Percentiles rank a stretch among this genome's conserved stretches.
Evolutionary conservation across 768 basidiomycete species (phyloP).

Genomic region (Rhizopogon rudus): DNA sequence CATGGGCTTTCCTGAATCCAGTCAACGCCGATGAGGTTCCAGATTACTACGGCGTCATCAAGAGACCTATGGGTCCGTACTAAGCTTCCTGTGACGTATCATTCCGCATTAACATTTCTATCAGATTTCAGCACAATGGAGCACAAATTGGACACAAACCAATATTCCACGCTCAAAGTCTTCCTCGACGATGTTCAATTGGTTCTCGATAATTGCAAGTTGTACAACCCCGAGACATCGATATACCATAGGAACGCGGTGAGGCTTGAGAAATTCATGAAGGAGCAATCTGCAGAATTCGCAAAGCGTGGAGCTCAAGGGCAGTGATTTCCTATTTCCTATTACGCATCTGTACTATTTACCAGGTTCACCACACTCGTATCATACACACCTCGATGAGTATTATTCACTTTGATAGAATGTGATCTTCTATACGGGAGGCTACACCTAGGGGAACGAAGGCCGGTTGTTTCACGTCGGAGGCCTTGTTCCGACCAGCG

Average conservation of each 20-base stretch:
- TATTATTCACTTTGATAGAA: too few relatives aligned
- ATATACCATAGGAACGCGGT: constrained; percentile 83
- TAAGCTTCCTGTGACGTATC: not conserved
- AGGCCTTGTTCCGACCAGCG: too few relatives aligned
- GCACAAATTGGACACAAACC: constrained; percentile 83
- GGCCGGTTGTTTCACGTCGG: too few relatives aligned
- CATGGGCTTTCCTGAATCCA: constrained; percentile 86
- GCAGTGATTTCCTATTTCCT: constrained; percentile 3
- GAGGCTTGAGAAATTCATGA: constrained; percentile 76
- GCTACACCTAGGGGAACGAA: too few relatives aligned
- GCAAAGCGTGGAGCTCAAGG: constrained; percentile 9
- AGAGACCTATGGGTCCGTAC: constrained; percentile 84
- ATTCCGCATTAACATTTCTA: not conserved
- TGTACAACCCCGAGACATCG: constrained; percentile 79
- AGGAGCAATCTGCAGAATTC: constrained; percentile 39
- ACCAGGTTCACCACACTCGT: not conserved
- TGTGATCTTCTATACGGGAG: too few relatives aligned
- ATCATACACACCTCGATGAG: not conserved
- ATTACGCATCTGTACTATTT: not conserved
- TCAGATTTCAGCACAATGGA: constrained; percentile 86
- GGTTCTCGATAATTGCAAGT: constrained; percentile 84
- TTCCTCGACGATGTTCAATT: constrained; percentile 80
- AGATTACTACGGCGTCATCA: constrained; percentile 90
- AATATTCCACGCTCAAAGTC: constrained; percentile 67
- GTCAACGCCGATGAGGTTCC: constrained; percentile 75